Evolutionary conservation across 2,329 filamentous ascomycete genomes (phyloP).

Genomic region (Aspergillus nomiae): DNA sequence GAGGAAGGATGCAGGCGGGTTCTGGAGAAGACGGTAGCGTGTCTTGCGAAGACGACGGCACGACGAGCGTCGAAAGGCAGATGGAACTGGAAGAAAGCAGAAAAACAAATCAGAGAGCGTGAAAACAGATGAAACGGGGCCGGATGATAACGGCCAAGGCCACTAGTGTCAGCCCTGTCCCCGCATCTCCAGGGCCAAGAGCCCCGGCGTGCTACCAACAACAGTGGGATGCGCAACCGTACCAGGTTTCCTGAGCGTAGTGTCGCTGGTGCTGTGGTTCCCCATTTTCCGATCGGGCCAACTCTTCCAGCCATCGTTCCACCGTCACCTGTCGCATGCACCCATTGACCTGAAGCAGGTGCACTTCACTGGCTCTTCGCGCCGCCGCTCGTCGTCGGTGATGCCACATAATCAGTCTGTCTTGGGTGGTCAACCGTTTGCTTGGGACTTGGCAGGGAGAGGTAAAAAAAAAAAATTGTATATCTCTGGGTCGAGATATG

Average conservation of each 20-base stretch:
- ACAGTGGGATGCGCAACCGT: conserved; percentile 14
- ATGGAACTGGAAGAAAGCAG: conserved; percentile 26
- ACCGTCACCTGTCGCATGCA: conserved; percentile 24
- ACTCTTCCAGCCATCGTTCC: conserved; percentile 31
- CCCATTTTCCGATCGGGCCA: conserved; percentile 18
- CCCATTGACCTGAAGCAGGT: conserved; percentile 10
- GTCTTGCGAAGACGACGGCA: conserved; percentile 16
- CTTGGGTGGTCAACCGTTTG: conserved; percentile 4
- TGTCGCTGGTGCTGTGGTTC: conserved; percentile 8
- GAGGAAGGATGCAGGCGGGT: conserved; percentile 10
- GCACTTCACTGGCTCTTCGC: conserved; percentile 16
- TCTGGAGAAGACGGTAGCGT: conserved; percentile 20
- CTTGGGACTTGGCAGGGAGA: conserved; percentile 1
- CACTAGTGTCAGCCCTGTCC: conserved; percentile 23
- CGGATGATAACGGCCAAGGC: conserved; percentile 17
- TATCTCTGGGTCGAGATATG: not conserved
- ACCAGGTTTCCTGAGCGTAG: conserved; percentile 33
- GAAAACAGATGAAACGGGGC: conserved; percentile 8
- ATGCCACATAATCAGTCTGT: conserved; percentile 28
- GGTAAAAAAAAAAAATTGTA: too few species aligned
- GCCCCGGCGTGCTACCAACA: conserved; percentile 5
- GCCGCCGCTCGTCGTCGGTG: conserved; percentile 22
- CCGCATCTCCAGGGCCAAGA: conserved; percentile 25
- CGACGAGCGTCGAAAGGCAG: conserved; percentile 26
- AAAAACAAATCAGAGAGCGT: not conserved